Evolutionary conservation across 164 flowering plant species (phyloP), one percentile per base, ranked within the genome.

Genomic region (Chimonanthus salicifolius): DNA sequence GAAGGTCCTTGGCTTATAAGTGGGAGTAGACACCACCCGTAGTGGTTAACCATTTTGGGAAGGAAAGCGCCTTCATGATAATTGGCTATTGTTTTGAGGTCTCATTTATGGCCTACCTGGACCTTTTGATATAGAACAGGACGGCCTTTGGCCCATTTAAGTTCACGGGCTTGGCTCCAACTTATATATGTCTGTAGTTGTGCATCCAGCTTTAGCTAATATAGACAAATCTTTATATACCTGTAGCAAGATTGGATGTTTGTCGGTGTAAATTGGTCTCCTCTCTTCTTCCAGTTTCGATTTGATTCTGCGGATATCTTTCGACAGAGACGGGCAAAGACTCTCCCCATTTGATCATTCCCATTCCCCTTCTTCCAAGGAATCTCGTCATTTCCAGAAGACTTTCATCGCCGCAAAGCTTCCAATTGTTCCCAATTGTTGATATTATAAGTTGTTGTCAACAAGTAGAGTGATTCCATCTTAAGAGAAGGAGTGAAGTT

Each of bases 171-270:
- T 33, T 33, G 33, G 33, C 33, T 33, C 33, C 21, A 20, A 20
- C 21, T 20, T 20, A 33, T 33, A 33, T 1, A 33, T 33, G 33
- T 33, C 33, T 33, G 33, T 33, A 33, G 33, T 33, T 33, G 33
- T 33, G 33, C 33, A 33, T 33, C 33, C 33, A 33, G 2, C 33
- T 33, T 33, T 1, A 21, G 49, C 58, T 49, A 18, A 11, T 46
- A 7, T 47, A 66, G 47, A 45, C 46, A 43, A 66, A 66, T 66
- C 10, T 13, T 6, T 3, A 15, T 45, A 66, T 46, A 66, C 46
- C 49, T 66, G 68, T 66, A 66, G 65, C 48, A 33, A 44, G 68
- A 66, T 44, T 33, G 68, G 68, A 66, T 70, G 72, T 44, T 60
- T 70, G 58, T 46, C 49, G 62, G 72, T 70, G 49, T 18, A 13